A percentile compares a stretch with the other conserved stretches of the same genome.
phyloP scores from a whole-genome alignment of 2,329 filamentous ascomycete genomes.

The Botrytis deweyae region DNA sequence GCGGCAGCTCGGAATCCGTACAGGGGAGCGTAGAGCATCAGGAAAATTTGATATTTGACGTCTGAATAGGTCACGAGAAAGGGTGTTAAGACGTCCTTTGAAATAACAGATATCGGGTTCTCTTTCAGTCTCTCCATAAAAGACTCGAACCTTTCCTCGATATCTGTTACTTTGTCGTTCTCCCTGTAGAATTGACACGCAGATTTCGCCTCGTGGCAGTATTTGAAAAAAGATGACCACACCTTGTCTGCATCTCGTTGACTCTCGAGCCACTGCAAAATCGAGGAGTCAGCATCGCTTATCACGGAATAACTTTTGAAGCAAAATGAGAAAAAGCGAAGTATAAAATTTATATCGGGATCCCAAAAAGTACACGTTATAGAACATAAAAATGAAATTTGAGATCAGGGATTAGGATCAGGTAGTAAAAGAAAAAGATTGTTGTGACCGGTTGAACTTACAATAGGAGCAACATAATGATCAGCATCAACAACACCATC shows the following conservation, averaged over 20 bases:
- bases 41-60: conserved; percentile 35
- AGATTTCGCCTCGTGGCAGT: conserved; percentile 40
- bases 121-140: conserved; percentile 46
- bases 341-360: background rate
- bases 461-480: conserved; percentile 30
- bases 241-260: conserved; percentile 36
- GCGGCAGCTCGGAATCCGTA: conserved; percentile 32
- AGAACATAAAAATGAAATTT: background rate
- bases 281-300: background rate
- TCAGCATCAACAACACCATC: conserved; percentile 37
- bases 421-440: background rate
- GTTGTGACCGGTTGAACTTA: background rate
- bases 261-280: conserved; percentile 26
- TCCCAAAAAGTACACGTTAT: no score
- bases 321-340: background rate
- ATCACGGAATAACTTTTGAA: background rate
- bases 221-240: conserved; percentile 34
- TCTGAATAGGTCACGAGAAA: conserved; percentile 35
- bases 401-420: background rate
- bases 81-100: conserved; percentile 26
- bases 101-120: conserved; percentile 34
- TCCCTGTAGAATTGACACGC: conserved; percentile 34
- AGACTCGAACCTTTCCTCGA: conserved; percentile 31
- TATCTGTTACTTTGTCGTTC: conserved; percentile 29
- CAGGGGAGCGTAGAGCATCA: conserved; percentile 35